These are phyloP conservation scores for Platanthera guangdongensis DNA, from an alignment of 106 monocot genomes.

Conservation along the genomic window DNA sequence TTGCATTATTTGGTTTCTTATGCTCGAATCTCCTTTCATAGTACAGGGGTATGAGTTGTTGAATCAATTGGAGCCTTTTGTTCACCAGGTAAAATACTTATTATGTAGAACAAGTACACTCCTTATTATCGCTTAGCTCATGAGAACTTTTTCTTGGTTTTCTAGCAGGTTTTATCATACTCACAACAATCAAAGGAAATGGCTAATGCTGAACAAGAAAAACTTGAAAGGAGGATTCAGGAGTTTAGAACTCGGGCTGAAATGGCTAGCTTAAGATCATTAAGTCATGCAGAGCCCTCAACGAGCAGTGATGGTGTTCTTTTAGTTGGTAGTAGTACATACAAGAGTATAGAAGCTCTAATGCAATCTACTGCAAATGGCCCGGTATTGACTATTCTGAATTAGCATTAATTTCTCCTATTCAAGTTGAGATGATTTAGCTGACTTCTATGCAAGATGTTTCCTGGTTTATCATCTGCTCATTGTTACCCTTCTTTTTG, in stretches of 20 bases:
- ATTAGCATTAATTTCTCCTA: background rate
- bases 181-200: constrained; percentile 94
- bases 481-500: background rate
- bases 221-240: constrained; percentile 92
- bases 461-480: background rate
- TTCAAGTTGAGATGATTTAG: background rate
- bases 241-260: constrained; percentile 87
- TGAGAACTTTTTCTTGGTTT: background rate
- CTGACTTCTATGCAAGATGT: background rate
- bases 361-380: constrained; percentile 87
- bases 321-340: constrained; percentile 66
- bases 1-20: constrained; percentile 11
- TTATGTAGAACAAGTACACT: background rate
- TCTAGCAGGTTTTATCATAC: constrained; percentile 70
- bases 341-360: constrained; percentile 82
- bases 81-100: constrained; percentile 62
- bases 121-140: background rate
- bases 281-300: constrained; percentile 46
- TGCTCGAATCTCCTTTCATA: background rate
- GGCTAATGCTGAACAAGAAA: constrained; percentile 82
- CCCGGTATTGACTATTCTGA: constrained; percentile 38
- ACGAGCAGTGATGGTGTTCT: constrained; percentile 78
- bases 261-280: constrained; percentile 58
- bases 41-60: constrained; percentile 84
- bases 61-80: constrained; percentile 84